Percentiles rank a stretch among this genome's conserved stretches.
These are phyloP conservation scores for Globisporangium sylvaticum DNA, from an alignment of 352 stramenopile species.

Conservation along the genomic window DNA sequence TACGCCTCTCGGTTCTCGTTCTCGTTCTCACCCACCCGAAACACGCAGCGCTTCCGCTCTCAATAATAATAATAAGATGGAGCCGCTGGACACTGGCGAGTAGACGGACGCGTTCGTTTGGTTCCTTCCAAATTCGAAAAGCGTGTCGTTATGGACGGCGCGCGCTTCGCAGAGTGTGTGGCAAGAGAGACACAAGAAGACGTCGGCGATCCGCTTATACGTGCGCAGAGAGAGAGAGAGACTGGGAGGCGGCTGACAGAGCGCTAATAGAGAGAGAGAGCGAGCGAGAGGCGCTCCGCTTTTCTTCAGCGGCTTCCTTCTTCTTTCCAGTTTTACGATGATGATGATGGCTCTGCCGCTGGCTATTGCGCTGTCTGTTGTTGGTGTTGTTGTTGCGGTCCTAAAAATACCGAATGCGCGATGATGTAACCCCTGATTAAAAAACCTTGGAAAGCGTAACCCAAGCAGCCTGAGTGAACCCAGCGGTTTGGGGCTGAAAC, in stretches of 20 bases:
- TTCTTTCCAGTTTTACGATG: not conserved
- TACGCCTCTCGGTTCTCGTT: not conserved
- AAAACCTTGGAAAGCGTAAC: not conserved
- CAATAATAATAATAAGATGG: not conserved
- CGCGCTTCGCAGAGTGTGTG: not conserved
- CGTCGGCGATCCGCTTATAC: not conserved
- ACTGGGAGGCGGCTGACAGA: not conserved
- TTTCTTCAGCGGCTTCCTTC: constrained; percentile 1
- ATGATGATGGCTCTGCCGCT: not conserved
- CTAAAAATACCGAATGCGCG: not conserved
- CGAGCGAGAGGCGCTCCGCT: not conserved
- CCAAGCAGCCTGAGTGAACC: not conserved
- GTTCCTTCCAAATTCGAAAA: constrained; percentile 6
- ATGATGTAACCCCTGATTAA: not conserved
- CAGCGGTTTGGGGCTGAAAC: not conserved
- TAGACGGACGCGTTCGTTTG: not conserved
- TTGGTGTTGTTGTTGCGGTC: not conserved
- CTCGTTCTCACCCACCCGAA: no score
- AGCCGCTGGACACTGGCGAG: not conserved
- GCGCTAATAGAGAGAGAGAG: not conserved
- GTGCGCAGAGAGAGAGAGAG: not conserved
- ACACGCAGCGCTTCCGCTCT: not conserved
- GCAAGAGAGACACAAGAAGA: not conserved
- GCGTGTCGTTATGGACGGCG: not conserved
- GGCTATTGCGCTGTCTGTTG: not conserved